phyloP scores from a whole-genome alignment of 805 yeast genomes.

The Dipodascus geniculatus region DNA sequence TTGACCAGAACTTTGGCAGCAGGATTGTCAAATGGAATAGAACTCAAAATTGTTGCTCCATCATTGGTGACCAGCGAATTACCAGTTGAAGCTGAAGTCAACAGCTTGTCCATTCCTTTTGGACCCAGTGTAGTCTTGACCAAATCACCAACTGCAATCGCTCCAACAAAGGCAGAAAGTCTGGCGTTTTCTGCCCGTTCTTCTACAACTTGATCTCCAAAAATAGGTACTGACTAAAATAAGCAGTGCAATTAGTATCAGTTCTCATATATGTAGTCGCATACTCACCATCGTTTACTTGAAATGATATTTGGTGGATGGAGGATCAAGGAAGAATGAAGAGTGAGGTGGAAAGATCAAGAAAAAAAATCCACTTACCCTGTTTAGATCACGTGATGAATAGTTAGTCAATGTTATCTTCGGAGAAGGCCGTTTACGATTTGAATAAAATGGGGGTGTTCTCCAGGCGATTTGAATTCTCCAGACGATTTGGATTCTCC shows the following conservation, averaged over 20 bases:
- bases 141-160: slow-evolving; percentile 96
- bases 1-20: slow-evolving; percentile 95
- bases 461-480: no score
- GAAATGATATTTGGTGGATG: no score
- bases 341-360: not conserved
- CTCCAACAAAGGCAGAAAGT: slow-evolving; percentile 92
- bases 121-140: slow-evolving; percentile 95
- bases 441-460: no score
- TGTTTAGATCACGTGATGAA: not conserved
- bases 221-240: not conserved
- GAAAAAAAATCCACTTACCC: not conserved
- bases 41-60: slow-evolving; percentile 92
- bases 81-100: slow-evolving; percentile 77
- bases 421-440: not conserved
- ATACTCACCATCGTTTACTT: no score
- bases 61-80: slow-evolving; percentile 83
- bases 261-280: no score
- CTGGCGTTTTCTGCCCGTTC: slow-evolving; percentile 87
- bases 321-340: not conserved
- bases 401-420: no score
- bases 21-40: slow-evolving; percentile 92
- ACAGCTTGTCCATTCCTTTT: slow-evolving; percentile 94
- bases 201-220: slow-evolving; percentile 16
- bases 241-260: not conserved
- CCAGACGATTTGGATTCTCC: no score